Evolutionary conservation across 2,329 filamentous ascomycete genomes (phyloP), one percentile per base, ranked within the genome.

Genomic region (Alternaria arborescens): DNA sequence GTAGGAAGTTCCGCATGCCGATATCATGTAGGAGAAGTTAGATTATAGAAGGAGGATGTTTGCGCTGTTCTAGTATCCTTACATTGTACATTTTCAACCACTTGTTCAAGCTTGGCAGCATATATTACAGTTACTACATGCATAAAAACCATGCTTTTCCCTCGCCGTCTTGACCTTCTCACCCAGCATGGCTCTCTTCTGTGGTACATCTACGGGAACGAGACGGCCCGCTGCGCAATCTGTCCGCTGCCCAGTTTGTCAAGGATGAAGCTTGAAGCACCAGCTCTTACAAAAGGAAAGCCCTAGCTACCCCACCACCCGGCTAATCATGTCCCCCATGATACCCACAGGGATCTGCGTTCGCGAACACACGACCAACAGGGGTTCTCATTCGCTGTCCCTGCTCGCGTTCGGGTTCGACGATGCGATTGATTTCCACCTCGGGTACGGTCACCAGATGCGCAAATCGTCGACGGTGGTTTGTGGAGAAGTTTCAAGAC

Each of bases 231-330:
- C 41, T 51, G 52, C 59, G 55, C 61, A 32, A 18, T 40, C 24
- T 34, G 8, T 7, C 34, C 34, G 8, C 16, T 38, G 6, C 34
- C 16, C 16, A 38, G 34, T 6, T n/a, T 6, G 36, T 48, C 61
- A 62, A 55, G 61, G 61, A 61, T 64, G 47, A 52, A 55, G 56
- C 56, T 59, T 59, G 51, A 60, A 51, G 40, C 34, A 34, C n/a
- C 44, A 32, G 20, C 18, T 47, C 10, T 10, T 32, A 24, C 36
- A 57, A 59, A 55, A 30, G 16, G 46, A 38, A 28, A 8, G 20
- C 26, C 8, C 18, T 28, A 18, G 11, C 40, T 59, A 38, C 51
- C 57, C 57, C 57, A 46, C 52, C 52, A 50, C 16, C 20, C 30
- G 30, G 46, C 46, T 26, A 32, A 50, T 50, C 32, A 38, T n/a